Conservation (phyloP, 2,329 filamentous ascomycete genomes). For the Neonectria hederae region DNA sequence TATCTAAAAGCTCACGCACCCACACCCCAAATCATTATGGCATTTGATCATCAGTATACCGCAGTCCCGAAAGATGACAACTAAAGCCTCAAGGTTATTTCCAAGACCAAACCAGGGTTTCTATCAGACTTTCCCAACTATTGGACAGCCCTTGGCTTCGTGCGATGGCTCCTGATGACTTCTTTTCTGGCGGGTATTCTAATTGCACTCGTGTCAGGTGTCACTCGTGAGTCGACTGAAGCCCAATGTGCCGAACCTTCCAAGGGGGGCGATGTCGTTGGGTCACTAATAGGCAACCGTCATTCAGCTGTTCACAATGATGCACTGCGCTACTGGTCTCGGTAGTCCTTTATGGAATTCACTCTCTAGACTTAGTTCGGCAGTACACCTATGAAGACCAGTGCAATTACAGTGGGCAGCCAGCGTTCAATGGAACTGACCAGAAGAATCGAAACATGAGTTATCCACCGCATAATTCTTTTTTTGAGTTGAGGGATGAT, state of each 20-base stretch:
- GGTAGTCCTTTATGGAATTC: not conserved
- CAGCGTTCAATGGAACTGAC: not conserved
- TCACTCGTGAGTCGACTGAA: constrained; percentile 1
- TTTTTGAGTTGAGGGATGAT: no score
- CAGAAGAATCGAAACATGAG: not conserved
- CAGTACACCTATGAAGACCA: not conserved
- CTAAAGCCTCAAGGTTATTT: not conserved
- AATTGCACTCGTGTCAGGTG: not conserved
- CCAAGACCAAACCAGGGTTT: constrained; percentile 2
- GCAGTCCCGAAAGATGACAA: constrained; percentile 1
- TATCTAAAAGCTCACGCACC: not conserved
- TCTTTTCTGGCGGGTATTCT: not conserved
- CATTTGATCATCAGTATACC: constrained; percentile 6
- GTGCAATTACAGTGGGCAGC: not conserved
- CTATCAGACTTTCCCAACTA: constrained; percentile 1
- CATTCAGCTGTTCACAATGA: not conserved
- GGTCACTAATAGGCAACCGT: not conserved
- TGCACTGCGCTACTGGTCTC: not conserved
- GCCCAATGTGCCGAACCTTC: not conserved
- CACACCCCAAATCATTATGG: not conserved
- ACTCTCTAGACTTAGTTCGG: not conserved
- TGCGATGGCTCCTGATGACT: constrained; percentile 1
- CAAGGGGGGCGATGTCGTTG: not conserved
- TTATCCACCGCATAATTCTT: not conserved
- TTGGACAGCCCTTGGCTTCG: not conserved